Conservation (phyloP, 2,329 filamentous ascomycete genomes). For the Cladophialophora immunda region DNA sequence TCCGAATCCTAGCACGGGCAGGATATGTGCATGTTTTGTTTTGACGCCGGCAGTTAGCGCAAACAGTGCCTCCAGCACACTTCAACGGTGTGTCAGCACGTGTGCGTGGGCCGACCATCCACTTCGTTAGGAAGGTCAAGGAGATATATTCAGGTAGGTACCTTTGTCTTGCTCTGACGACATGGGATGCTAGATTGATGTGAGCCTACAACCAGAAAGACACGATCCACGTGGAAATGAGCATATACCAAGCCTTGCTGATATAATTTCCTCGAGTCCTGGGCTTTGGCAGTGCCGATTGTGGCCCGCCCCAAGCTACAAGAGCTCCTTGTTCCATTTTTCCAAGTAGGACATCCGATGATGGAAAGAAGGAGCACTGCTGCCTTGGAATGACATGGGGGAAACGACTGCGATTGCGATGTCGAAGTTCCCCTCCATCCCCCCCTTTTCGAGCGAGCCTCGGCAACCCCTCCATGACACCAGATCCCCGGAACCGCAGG, state of each 20-base stretch:
- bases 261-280: constrained; percentile 13
- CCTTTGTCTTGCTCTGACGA: constrained; percentile 20
- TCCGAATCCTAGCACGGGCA: constrained; percentile 3
- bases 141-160: constrained; percentile 1
- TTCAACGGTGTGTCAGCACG: background rate
- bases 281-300: background rate
- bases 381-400: too few species aligned
- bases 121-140: background rate
- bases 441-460: too few species aligned
- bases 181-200: constrained; percentile 7
- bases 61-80: constrained; percentile 10
- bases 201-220: background rate
- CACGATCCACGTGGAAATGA: background rate
- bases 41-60: constrained; percentile 5
- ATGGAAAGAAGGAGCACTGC: too few species aligned
- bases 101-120: background rate
- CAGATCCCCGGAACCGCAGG: too few species aligned
- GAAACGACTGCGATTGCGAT: too few species aligned
- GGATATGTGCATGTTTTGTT: constrained; percentile 10
- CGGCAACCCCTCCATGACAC: too few species aligned
- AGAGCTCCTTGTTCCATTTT: constrained; percentile 1
- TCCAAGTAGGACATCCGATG: background rate
- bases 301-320: background rate
- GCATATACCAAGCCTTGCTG: constrained; percentile 16
- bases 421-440: too few species aligned